These are phyloP conservation scores for Suillus cothurnatus DNA, from an alignment of 768 basidiomycete genomes.

Conservation along the genomic window DNA sequence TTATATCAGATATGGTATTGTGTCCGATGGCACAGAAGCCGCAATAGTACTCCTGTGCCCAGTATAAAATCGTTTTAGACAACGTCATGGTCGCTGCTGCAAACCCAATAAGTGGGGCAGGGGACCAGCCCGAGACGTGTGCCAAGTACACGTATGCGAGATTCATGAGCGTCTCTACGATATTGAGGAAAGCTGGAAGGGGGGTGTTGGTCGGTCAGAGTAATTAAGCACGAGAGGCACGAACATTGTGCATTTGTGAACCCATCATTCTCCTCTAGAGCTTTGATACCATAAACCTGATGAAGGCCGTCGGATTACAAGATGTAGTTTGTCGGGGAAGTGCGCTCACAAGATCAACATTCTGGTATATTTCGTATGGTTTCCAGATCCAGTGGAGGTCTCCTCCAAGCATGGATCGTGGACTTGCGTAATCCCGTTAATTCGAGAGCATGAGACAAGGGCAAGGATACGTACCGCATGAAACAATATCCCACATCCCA, in stretches of 20 bases:
- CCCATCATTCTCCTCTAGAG: constrained; percentile 66
- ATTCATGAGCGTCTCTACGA: constrained; percentile 79
- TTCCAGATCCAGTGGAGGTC: constrained; percentile 93
- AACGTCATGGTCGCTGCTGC: constrained; percentile 75
- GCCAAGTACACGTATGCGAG: constrained; percentile 75
- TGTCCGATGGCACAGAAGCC: constrained; percentile 75
- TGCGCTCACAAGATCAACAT: constrained; percentile 48
- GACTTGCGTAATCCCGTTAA: constrained; percentile 44
- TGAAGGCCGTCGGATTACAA: neutral
- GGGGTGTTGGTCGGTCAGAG: neutral
- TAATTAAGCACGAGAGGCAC: constrained; percentile 20
- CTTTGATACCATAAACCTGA: constrained; percentile 73
- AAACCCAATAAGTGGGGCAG: constrained; percentile 77
- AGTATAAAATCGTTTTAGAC: constrained; percentile 85
- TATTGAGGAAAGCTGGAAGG: constrained; percentile 67
- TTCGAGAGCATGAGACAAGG: neutral
- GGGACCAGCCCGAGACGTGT: constrained; percentile 59
- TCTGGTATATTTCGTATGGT: constrained; percentile 78
- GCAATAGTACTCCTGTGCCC: constrained; percentile 79
- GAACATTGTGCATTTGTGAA: constrained; percentile 87
- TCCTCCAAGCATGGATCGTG: constrained; percentile 84
- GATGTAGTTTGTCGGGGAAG: constrained; percentile 32
- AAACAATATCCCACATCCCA: constrained; percentile 89
- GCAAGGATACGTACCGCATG: constrained; percentile 57
- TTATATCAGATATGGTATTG: constrained; percentile 52